Evolutionary conservation across 2,329 filamentous ascomycete species (phyloP).

Genomic region (Paecilomyces niveus): DNA sequence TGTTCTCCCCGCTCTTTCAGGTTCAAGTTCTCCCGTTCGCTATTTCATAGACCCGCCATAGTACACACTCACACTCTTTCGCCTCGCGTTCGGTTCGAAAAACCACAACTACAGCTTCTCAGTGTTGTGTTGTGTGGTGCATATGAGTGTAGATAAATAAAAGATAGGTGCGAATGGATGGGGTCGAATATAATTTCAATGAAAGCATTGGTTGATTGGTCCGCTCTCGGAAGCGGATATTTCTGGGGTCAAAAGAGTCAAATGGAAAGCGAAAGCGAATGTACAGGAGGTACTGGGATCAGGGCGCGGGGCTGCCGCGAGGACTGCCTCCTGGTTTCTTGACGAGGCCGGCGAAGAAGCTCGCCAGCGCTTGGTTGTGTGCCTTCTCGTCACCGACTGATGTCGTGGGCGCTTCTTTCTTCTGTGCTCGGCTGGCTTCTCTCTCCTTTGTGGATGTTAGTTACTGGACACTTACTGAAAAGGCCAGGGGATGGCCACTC

Average conservation of each 20-base stretch:
- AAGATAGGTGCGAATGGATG: conserved; percentile 2
- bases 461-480: conserved; percentile 2
- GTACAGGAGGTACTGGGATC: neutral
- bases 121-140: neutral
- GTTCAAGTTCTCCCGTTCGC: neutral
- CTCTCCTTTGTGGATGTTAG: conserved; percentile 28
- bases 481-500: conserved; percentile 13
- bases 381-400: conserved; percentile 39
- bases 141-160: neutral
- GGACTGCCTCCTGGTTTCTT: conserved; percentile 41
- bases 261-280: neutral
- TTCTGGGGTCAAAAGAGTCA: neutral
- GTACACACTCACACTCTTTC: neutral
- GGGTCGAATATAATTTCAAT: neutral
- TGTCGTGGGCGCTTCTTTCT: conserved; percentile 24
- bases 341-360: conserved; percentile 54
- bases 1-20: neutral
- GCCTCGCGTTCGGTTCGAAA: neutral
- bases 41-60: neutral
- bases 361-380: conserved; percentile 54
- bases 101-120: neutral
- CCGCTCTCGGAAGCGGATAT: neutral
- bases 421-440: conserved; percentile 33
- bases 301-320: conserved; percentile 28
- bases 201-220: conserved; percentile 11